A percentile compares a stretch with the other conserved stretches of the same genome.
phyloP scores from a whole-genome alignment of 176 grass and related monocot genomes.

The Avena sativa region DNA sequence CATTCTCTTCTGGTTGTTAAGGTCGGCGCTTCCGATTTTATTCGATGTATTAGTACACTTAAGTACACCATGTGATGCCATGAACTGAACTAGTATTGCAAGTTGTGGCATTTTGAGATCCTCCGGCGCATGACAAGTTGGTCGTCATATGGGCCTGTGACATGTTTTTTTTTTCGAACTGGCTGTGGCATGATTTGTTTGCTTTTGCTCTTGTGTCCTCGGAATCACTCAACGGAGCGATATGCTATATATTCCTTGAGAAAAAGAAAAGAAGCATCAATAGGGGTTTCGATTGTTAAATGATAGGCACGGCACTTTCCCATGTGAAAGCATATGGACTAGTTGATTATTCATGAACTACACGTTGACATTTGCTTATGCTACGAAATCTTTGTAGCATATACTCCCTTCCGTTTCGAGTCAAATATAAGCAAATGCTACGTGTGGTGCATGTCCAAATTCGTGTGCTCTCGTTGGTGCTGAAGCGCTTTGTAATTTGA shows the following conservation, averaged over 20 bases:
- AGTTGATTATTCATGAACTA: not conserved
- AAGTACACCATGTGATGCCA: slow-evolving; percentile 35
- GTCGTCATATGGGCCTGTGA: not conserved
- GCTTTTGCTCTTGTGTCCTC: slow-evolving; percentile 10
- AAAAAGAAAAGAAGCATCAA: not conserved
- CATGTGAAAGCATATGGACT: slow-evolving; percentile 55
- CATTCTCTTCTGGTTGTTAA: slow-evolving; percentile 38
- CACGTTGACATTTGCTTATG: slow-evolving; percentile 27
- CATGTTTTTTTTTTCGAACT: not conserved
- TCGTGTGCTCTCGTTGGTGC: too few relatives aligned
- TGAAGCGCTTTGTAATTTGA: too few relatives aligned
- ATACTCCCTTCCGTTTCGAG: not conserved
- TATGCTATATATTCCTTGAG: not conserved
- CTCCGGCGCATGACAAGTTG: slow-evolving; percentile 16
- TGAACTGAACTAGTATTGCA: slow-evolving; percentile 35
- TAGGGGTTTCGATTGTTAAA: not conserved
- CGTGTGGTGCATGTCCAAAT: too few relatives aligned
- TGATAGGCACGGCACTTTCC: slow-evolving; percentile 17
- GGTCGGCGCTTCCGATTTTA: slow-evolving; percentile 19
- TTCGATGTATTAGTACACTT: not conserved
- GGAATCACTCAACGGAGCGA: slow-evolving; percentile 13
- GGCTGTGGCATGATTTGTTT: slow-evolving; percentile 9
- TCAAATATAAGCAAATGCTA: not conserved
- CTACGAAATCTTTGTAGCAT: slow-evolving; percentile 46
- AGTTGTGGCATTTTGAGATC: slow-evolving; percentile 32